phyloP scores from a whole-genome alignment of 257 asterid species.

The Penstemon eatonii region DNA sequence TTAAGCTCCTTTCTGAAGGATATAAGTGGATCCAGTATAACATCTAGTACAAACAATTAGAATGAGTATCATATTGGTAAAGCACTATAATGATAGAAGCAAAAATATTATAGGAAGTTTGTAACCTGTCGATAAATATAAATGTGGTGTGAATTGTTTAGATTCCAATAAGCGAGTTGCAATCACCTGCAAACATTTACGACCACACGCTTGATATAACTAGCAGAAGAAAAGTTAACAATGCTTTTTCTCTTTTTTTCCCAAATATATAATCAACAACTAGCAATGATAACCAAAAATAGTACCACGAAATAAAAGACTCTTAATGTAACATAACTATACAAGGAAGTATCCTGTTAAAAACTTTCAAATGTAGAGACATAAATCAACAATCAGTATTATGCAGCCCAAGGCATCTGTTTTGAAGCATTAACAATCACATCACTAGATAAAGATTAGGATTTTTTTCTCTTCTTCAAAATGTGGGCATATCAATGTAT shows the following conservation, averaged over 20 bases:
- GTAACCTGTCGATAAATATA: conserved; percentile 89
- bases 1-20: conserved; percentile 93
- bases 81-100: conserved; percentile 27
- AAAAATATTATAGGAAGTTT: conserved; percentile 20
- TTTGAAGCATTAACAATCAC: neutral
- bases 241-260: too few relatives aligned
- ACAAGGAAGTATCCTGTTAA: neutral
- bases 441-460: neutral
- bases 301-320: neutral
- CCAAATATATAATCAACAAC: too few relatives aligned
- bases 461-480: neutral
- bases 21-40: conserved; percentile 88
- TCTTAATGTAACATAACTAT: too few relatives aligned
- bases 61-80: conserved; percentile 29
- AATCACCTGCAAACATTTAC: conserved; percentile 62
- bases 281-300: conserved; percentile 19
- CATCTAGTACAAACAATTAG: conserved; percentile 63
- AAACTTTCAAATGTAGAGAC: neutral
- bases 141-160: conserved; percentile 90
- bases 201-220: conserved; percentile 9
- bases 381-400: conserved; percentile 10
- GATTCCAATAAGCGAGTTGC: conserved; percentile 96
- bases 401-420: too few relatives aligned
- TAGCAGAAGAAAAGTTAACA: conserved; percentile 11
- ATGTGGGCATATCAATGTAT: neutral